Conservation (phyloP, 768 basidiomycete species). For the Pleurotus citrinopileatus region DNA sequence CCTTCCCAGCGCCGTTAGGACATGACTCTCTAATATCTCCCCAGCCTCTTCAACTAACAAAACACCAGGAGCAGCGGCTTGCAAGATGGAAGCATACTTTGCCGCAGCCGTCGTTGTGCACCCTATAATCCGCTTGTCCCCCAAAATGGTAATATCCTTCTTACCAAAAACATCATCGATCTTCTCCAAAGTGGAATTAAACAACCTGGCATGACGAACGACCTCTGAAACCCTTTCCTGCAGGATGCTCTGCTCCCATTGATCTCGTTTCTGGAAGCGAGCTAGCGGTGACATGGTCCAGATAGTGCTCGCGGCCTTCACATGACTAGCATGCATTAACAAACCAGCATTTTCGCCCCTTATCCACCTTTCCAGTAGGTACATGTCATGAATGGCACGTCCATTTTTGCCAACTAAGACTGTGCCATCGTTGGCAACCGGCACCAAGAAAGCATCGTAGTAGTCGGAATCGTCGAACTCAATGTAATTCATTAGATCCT, state of each 20-base stretch:
- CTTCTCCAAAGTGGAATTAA: conserved; percentile 35
- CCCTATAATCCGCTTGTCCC: conserved; percentile 53
- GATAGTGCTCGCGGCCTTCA: conserved; percentile 22
- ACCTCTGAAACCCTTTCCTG: conserved; percentile 31
- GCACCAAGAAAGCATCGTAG: conserved; percentile 43
- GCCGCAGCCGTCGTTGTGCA: conserved; percentile 73
- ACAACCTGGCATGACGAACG: conserved; percentile 29
- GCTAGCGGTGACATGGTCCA: conserved; percentile 32
- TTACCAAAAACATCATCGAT: conserved; percentile 34
- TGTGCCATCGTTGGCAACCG: conserved; percentile 44
- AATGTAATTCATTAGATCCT: conserved; percentile 40
- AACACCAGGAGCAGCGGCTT: conserved; percentile 43
- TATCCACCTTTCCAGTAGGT: conserved; percentile 49
- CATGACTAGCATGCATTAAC: conserved; percentile 24
- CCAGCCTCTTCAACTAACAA: conserved; percentile 73
- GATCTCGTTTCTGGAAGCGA: conserved; percentile 23
- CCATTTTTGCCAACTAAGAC: conserved; percentile 36
- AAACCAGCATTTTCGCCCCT: conserved; percentile 42
- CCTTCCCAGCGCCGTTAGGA: conserved; percentile 52
- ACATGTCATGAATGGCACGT: conserved; percentile 27
- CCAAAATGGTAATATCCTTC: conserved; percentile 30
- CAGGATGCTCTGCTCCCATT: conserved; percentile 35
- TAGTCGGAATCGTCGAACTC: conserved; percentile 50
- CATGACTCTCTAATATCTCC: conserved; percentile 68
- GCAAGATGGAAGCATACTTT: conserved; percentile 49